Evolutionary conservation across 495 filamentous ascomycete species (phyloP), one percentile per base, ranked within the genome.

Genomic region (Penicillium daleae): DNA sequence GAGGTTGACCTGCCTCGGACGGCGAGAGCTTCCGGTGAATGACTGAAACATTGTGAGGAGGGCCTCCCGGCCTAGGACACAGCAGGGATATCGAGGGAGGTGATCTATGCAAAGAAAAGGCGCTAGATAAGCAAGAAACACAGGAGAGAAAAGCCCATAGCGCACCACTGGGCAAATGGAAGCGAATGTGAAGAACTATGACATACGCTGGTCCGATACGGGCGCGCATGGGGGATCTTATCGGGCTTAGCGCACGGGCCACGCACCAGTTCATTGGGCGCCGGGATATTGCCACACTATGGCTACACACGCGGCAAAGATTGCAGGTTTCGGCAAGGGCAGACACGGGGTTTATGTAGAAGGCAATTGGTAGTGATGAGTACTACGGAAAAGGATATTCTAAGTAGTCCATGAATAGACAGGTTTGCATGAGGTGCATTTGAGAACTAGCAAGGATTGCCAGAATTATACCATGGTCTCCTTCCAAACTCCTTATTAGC

Each of bases 1-100:
- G 60, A 99, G 89, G 74, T 99, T 97, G 65, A 99, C 92, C 72
- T 97, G 91, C 56, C 95, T 89, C 54, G 88, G 89, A 59, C 89
- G 90, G 66, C 92, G 87, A 66, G 93, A 89, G 78, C 74, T 91
- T 59, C 95, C 95, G 29, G 90, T 94, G 76, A 99, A 99, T 40
- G 88, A 90, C 59, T 88, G 87, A 75, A 94, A 96, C 94, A 98
- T 98, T 58, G 59, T 67, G 66, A 53, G 27, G 65, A 52, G 40
- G 62, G 53, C 56, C 29, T 61, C 56, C 56, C 62, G 63, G 56
- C 62, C 65, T 42, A 29, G 61, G 39, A 46, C 48, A 56, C 56
- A 21, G 53, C 29, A 24, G 39, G 39, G 29, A 22, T 27, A 17
- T 42, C 10, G 32, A 33, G 6, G n/a, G 55, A 48, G 22, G 7